A percentile compares a stretch with the other conserved stretches of the same genome.
These are phyloP conservation scores for Cicer cuneatum DNA, from an alignment of 306 rosid species.

Conservation along the genomic window DNA sequence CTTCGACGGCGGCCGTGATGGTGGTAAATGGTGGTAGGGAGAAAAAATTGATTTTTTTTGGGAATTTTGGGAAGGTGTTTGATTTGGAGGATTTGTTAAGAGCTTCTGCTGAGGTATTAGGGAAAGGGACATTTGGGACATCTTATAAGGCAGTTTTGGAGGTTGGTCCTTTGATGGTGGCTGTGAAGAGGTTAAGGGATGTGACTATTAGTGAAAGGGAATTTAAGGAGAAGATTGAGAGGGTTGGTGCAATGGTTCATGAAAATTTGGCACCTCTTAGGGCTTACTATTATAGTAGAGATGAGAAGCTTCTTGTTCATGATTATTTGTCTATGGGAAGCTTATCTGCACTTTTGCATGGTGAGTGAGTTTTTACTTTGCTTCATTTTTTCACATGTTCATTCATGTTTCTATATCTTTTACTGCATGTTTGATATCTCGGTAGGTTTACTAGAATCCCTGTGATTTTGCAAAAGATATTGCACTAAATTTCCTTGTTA, in stretches of 20 bases:
- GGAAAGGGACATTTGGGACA: slow-evolving; percentile 74
- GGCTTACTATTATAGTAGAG: slow-evolving; percentile 71
- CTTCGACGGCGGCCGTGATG: slow-evolving; percentile 39
- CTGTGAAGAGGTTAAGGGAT: slow-evolving; percentile 73
- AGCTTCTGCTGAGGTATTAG: slow-evolving; percentile 82
- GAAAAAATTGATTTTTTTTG: slow-evolving; percentile 64
- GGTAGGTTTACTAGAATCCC: too few species aligned
- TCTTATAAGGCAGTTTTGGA: slow-evolving; percentile 71
- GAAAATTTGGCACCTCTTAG: slow-evolving; percentile 70
- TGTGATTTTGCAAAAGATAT: too few species aligned
- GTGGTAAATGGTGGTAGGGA: slow-evolving; percentile 43
- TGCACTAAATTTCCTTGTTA: neutral
- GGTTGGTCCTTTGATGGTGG: slow-evolving; percentile 62
- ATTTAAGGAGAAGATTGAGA: slow-evolving; percentile 66
- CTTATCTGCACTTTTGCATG: slow-evolving; percentile 76
- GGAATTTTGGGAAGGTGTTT: slow-evolving; percentile 55
- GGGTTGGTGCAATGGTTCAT: slow-evolving; percentile 69
- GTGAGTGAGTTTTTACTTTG: slow-evolving; percentile 39
- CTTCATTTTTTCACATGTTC: slow-evolving; percentile 15
- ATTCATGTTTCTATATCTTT: slow-evolving; percentile 11
- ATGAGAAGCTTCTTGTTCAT: slow-evolving; percentile 75
- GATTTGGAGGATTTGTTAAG: slow-evolving; percentile 74
- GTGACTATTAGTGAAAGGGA: slow-evolving; percentile 63
- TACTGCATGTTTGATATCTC: too few species aligned
- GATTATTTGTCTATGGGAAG: slow-evolving; percentile 78